Percentiles rank a stretch among this genome's conserved stretches.
phyloP scores from a whole-genome alignment of 108 stramenopile genomes.

The Skeletonema tropicum region DNA sequence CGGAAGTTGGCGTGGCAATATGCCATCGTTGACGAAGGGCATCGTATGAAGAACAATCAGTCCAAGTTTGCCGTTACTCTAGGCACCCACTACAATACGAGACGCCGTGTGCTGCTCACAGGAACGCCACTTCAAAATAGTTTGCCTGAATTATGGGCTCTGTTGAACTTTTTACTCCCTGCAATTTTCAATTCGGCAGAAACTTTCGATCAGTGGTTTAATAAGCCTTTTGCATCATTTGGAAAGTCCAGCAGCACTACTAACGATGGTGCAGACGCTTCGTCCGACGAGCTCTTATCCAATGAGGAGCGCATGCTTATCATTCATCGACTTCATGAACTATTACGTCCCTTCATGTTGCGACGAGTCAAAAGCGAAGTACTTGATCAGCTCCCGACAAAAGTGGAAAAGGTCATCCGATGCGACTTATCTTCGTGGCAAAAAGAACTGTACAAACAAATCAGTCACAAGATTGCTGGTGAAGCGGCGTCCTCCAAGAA shows the following conservation, averaged over 20 bases:
- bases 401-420: slow-evolving; percentile 91
- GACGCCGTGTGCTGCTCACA: slow-evolving; percentile 93
- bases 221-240: slow-evolving; percentile 86
- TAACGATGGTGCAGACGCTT: slow-evolving; percentile 40
- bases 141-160: slow-evolving; percentile 94
- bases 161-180: slow-evolving; percentile 93
- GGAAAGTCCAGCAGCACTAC: slow-evolving; percentile 39
- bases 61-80: slow-evolving; percentile 96
- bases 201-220: slow-evolving; percentile 95
- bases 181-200: slow-evolving; percentile 90
- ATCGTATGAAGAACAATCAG: slow-evolving; percentile 96
- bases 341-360: slow-evolving; percentile 98
- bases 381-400: slow-evolving; percentile 86
- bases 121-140: slow-evolving; percentile 99
- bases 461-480: slow-evolving; percentile 65
- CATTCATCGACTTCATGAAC: slow-evolving; percentile 88
- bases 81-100: slow-evolving; percentile 85
- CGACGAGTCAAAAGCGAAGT: slow-evolving; percentile 96
- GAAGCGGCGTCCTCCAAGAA: slow-evolving; percentile 54
- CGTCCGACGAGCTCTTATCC: slow-evolving; percentile 60
- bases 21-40: slow-evolving; percentile 97
- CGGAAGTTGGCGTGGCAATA: slow-evolving; percentile 93
- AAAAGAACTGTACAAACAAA: slow-evolving; percentile 93
- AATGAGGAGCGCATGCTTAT: slow-evolving; percentile 90
- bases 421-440: slow-evolving; percentile 92